Evolutionary conservation across 441 rosid genomes (phyloP).

Genomic region (Daphne laureola): DNA sequence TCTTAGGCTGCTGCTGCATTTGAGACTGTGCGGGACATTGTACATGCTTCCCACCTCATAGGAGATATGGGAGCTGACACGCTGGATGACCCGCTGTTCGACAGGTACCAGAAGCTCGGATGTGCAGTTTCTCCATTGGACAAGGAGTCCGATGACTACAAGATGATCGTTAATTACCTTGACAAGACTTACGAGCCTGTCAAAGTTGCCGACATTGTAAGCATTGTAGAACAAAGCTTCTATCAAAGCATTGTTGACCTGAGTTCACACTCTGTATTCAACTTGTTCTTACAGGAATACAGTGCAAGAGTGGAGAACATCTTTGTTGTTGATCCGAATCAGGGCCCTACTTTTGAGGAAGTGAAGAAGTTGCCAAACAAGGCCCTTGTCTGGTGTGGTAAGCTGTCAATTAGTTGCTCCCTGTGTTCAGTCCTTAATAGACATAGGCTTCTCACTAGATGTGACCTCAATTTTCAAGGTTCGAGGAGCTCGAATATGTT

Average conservation of each 20-base stretch:
- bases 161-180: slow-evolving; percentile 57
- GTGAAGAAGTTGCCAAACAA: slow-evolving; percentile 59
- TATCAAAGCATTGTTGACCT: background rate
- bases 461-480: slow-evolving; percentile 22
- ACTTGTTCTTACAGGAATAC: slow-evolving; percentile 35
- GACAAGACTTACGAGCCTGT: slow-evolving; percentile 72
- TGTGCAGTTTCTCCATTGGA: slow-evolving; percentile 51
- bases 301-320: slow-evolving; percentile 54
- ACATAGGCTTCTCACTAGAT: no score
- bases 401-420: slow-evolving; percentile 8
- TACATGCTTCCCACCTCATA: slow-evolving; percentile 56
- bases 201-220: slow-evolving; percentile 60
- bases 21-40: slow-evolving; percentile 62
- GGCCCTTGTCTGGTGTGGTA: slow-evolving; percentile 81
- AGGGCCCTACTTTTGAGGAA: slow-evolving; percentile 52
- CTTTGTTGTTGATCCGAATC: slow-evolving; percentile 45
- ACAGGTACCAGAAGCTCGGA: slow-evolving; percentile 43
- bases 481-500: slow-evolving; percentile 59
- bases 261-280: background rate
- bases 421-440: no score
- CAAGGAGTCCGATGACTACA: slow-evolving; percentile 63
- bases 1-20: slow-evolving; percentile 53
- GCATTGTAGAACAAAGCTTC: background rate
- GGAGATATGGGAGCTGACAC: slow-evolving; percentile 67
- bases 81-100: slow-evolving; percentile 63